A percentile compares a stretch with the other conserved stretches of the same genome.
Evolutionary conservation across 2,329 filamentous ascomycete genomes (phyloP).

Genomic region (Colletotrichum destructivum): DNA sequence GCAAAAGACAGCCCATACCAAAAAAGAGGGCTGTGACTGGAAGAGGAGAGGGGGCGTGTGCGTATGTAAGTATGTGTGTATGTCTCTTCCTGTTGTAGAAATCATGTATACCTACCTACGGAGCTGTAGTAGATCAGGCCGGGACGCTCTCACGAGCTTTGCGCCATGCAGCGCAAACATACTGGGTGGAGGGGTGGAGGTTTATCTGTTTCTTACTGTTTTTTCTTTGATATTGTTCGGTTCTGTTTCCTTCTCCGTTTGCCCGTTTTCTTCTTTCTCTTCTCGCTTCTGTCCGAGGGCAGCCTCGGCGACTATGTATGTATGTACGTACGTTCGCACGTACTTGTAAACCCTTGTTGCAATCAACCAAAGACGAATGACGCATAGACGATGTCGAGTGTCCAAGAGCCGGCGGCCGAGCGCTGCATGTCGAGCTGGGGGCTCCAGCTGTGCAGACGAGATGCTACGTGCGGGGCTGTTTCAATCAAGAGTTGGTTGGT

Average conservation of each 20-base stretch:
- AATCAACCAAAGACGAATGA: constrained; percentile 25
- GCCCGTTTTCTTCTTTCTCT: neutral
- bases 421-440: neutral
- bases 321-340: constrained; percentile 19
- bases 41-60: constrained; percentile 5
- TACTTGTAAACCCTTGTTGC: constrained; percentile 10
- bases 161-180: constrained; percentile 23
- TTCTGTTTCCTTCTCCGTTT: constrained; percentile 25
- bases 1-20: constrained; percentile 4
- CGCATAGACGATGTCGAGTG: neutral
- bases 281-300: constrained; percentile 1
- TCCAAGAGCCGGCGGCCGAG: neutral
- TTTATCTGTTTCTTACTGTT: constrained; percentile 19
- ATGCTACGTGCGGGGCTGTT: neutral
- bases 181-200: neutral
- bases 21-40: constrained; percentile 11
- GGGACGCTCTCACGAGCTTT: constrained; percentile 46
- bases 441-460: neutral
- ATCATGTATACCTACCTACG: constrained; percentile 40
- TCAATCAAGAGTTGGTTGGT: neutral
- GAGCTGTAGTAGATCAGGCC: constrained; percentile 42
- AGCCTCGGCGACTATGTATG: constrained; percentile 7
- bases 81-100: constrained; percentile 35
- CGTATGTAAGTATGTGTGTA: constrained; percentile 11
- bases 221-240: neutral